Conservation (phyloP, 306 rosid genomes). For the Prunus davidiana region DNA sequence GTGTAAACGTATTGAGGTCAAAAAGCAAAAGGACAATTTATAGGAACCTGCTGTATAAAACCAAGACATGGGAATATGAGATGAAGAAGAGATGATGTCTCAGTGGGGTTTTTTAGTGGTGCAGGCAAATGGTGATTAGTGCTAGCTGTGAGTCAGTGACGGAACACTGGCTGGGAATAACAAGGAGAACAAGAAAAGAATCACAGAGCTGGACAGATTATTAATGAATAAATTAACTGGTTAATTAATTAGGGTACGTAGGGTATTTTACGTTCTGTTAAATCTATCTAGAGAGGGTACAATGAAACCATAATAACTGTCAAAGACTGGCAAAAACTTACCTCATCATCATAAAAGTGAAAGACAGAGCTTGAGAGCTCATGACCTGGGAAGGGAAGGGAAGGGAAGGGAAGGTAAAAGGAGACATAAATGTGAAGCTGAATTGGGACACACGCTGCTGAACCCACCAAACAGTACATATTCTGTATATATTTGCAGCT, state of each 20-base stretch:
- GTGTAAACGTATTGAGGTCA: neutral
- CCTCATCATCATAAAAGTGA: slow-evolving; percentile 2
- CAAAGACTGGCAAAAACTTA: slow-evolving; percentile 1
- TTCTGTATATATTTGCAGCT: slow-evolving; percentile 40
- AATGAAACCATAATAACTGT: slow-evolving; percentile 9
- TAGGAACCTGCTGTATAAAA: neutral
- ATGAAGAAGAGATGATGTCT: slow-evolving; percentile 43
- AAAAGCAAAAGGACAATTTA: neutral
- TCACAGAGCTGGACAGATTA: neutral
- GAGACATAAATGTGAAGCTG: slow-evolving; percentile 14
- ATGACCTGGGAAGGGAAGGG: neutral
- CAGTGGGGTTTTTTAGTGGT: slow-evolving; percentile 5
- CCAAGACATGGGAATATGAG: slow-evolving; percentile 27
- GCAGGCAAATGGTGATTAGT: slow-evolving; percentile 41
- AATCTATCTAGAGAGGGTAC: neutral
- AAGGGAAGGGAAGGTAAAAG: neutral
- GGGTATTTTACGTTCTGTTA: neutral
- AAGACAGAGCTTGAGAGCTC: slow-evolving; percentile 4
- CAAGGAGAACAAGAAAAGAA: slow-evolving; percentile 11
- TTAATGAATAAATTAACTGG: neutral
- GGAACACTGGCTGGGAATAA: slow-evolving; percentile 38
- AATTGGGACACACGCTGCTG: slow-evolving; percentile 19
- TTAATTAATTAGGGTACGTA: neutral
- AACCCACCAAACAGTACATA: slow-evolving; percentile 40
- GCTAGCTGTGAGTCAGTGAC: slow-evolving; percentile 8